These are phyloP conservation scores for Schwanniomyces vanrijiae DNA, from an alignment of 805 yeast genomes.

Conservation along the genomic window DNA sequence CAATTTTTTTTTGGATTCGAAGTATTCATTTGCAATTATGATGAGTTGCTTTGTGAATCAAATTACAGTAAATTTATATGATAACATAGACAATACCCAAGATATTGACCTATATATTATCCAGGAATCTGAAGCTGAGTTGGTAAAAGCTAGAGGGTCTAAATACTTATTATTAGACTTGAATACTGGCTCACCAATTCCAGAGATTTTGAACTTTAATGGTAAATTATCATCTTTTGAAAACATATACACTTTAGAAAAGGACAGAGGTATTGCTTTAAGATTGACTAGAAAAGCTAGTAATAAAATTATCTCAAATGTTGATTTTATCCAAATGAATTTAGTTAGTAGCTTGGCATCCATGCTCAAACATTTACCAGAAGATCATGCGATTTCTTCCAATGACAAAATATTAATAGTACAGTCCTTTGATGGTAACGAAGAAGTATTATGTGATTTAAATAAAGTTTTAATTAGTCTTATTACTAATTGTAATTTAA, in stretches of 20 bases:
- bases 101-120: constrained; percentile 4
- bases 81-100: constrained; percentile 12
- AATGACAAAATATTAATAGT: constrained; percentile 24
- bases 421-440: constrained; percentile 17
- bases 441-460: constrained; percentile 27
- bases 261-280: constrained; percentile 39
- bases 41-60: constrained; percentile 48
- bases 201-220: background rate
- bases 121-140: constrained; percentile 1
- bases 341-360: constrained; percentile 56
- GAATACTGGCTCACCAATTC: background rate
- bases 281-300: constrained; percentile 17
- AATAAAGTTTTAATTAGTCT: constrained; percentile 41
- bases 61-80: constrained; percentile 40
- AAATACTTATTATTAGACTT: constrained; percentile 1
- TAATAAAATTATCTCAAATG: constrained; percentile 10
- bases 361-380: constrained; percentile 47
- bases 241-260: constrained; percentile 30
- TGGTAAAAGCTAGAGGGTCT: constrained; percentile 1
- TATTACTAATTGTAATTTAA: constrained; percentile 27
- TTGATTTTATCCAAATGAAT: constrained; percentile 49
- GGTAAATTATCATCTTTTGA: constrained; percentile 14
- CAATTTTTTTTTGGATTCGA: constrained; percentile 18
- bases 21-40: constrained; percentile 36
- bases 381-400: constrained; percentile 28